Percentiles rank a stretch among this genome's conserved stretches.
These are phyloP conservation scores for Jimgerdemannia flammicorona DNA, from an alignment of 192 early-diverging fungal species.

Conservation along the genomic window DNA sequence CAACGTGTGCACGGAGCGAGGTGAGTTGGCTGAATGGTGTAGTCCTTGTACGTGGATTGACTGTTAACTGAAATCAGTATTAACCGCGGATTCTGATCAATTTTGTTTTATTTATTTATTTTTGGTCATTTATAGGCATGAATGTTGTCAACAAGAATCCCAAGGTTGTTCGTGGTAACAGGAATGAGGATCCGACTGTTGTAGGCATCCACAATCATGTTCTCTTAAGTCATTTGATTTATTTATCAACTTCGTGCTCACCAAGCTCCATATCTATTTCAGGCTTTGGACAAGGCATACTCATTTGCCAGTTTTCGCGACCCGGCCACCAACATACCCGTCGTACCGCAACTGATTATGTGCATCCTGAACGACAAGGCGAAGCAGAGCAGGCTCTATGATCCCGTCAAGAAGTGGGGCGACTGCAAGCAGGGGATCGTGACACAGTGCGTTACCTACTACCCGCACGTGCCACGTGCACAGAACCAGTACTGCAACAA, in stretches of 20 bases:
- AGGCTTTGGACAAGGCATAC: neutral
- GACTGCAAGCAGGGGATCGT: neutral
- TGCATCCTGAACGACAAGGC: conserved; percentile 73
- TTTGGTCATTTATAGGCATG: conserved; percentile 53
- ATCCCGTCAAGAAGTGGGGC: neutral
- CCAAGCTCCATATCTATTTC: neutral
- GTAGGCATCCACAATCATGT: neutral
- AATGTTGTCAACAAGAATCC: neutral
- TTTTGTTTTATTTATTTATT: neutral
- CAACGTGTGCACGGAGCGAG: neutral
- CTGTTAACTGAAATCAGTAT: neutral
- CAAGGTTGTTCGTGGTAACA: neutral
- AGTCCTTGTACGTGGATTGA: neutral
- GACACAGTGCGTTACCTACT: conserved; percentile 32
- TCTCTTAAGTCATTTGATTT: neutral
- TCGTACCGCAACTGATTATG: conserved; percentile 70
- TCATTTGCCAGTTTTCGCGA: neutral
- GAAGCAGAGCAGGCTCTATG: conserved; percentile 41
- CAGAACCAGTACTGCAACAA: conserved; percentile 92
- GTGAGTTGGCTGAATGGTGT: conserved; percentile 29
- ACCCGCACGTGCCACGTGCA: conserved; percentile 67
- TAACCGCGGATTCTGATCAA: neutral
- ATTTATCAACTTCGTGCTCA: neutral
- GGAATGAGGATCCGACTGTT: neutral
- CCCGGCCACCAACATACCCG: neutral